Evolutionary conservation across 331 rosid genomes (phyloP).

Genomic region (Malus hybrid): DNA sequence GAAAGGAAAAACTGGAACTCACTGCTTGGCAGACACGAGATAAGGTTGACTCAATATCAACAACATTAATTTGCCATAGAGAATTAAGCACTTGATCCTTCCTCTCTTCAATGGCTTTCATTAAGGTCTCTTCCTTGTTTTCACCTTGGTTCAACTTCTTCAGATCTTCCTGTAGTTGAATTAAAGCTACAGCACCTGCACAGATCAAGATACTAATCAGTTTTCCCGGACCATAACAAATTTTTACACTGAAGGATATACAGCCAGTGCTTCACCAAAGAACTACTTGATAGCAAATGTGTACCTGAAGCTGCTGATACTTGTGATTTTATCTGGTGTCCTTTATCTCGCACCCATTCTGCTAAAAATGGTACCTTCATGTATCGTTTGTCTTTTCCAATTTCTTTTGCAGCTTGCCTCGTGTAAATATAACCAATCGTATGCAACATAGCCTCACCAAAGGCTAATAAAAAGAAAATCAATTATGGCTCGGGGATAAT

Average conservation of each 20-base stretch:
- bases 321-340: conserved; percentile 91
- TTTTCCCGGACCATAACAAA: conserved; percentile 8
- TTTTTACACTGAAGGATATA: not conserved
- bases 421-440: conserved; percentile 94
- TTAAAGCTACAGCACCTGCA: conserved; percentile 86
- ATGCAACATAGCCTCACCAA: conserved; percentile 97
- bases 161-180: conserved; percentile 85
- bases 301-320: conserved; percentile 94
- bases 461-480: conserved; percentile 42
- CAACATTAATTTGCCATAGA: conserved; percentile 89
- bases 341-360: conserved; percentile 95
- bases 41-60: conserved; percentile 84
- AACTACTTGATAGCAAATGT: conserved; percentile 6
- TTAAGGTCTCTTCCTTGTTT: conserved; percentile 57
- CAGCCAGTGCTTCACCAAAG: conserved; percentile 3
- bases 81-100: conserved; percentile 82
- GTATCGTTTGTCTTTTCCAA: conserved; percentile 64
- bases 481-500: not conserved
- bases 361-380: conserved; percentile 95
- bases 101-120: conserved; percentile 67
- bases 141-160: conserved; percentile 59
- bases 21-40: conserved; percentile 78
- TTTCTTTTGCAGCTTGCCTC: conserved; percentile 71
- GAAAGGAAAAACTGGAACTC: conserved; percentile 38
- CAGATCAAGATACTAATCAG: conserved; percentile 13